Conservation (phyloP, 345 rosid genomes). For the Eucalyptus fibrosa region DNA sequence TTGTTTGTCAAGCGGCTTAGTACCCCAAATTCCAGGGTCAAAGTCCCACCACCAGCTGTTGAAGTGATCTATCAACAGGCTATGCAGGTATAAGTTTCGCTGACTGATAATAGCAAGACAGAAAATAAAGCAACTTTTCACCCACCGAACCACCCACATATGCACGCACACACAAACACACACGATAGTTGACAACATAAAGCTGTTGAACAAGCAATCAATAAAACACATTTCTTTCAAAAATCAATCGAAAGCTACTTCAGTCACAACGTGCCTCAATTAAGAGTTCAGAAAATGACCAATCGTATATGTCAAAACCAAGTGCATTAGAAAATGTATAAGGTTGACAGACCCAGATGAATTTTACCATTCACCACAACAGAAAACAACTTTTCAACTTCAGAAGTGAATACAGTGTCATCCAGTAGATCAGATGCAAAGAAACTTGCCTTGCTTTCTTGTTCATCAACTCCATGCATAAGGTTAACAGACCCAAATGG, state of each 20-base stretch:
- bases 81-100: neutral
- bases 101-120: neutral
- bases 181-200: neutral
- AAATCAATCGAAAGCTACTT: neutral
- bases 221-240: neutral
- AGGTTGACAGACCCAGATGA: neutral
- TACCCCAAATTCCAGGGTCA: constrained; percentile 91
- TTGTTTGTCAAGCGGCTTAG: constrained; percentile 91
- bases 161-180: neutral
- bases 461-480: constrained; percentile 83
- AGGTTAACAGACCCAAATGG: constrained; percentile 96
- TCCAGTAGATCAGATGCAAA: neutral
- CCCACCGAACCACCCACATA: neutral
- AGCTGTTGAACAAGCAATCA: neutral
- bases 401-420: neutral
- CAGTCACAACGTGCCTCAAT: neutral
- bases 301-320: neutral
- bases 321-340: neutral
- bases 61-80: constrained; percentile 60
- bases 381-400: neutral
- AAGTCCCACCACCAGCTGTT: constrained; percentile 98
- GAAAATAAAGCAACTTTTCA: neutral
- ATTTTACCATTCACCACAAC: neutral
- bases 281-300: neutral
- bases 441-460: constrained; percentile 85